phyloP scores from a whole-genome alignment of 805 yeast genomes.

The Blastobotrys terrestris region DNA sequence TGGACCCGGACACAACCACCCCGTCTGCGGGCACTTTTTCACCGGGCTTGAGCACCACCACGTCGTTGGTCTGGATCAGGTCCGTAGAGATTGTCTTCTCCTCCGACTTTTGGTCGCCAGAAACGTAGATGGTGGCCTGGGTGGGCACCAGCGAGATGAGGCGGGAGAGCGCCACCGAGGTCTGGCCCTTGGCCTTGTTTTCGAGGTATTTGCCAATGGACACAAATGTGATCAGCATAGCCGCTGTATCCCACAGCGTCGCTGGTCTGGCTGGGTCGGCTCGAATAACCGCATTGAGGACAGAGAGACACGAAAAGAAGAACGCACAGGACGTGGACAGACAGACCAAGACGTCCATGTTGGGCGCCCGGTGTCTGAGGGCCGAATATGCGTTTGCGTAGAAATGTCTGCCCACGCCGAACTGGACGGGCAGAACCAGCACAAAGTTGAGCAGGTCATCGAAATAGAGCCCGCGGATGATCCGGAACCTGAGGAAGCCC shows the following conservation, averaged over 20 bases:
- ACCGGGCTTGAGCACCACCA: slow-evolving; percentile 77
- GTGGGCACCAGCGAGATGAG: slow-evolving; percentile 77
- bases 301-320: slow-evolving; percentile 61
- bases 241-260: slow-evolving; percentile 77
- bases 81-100: slow-evolving; percentile 61
- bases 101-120: slow-evolving; percentile 14
- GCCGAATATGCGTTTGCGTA: slow-evolving; percentile 60
- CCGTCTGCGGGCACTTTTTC: slow-evolving; percentile 93
- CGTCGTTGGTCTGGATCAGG: slow-evolving; percentile 68
- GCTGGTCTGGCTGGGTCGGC: slow-evolving; percentile 45
- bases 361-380: slow-evolving; percentile 60
- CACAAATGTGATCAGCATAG: slow-evolving; percentile 79
- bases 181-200: slow-evolving; percentile 86
- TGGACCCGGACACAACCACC: slow-evolving; percentile 61
- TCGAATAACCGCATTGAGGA: slow-evolving; percentile 35
- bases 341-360: slow-evolving; percentile 89
- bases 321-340: slow-evolving; percentile 78
- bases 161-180: slow-evolving; percentile 80
- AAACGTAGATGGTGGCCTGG: slow-evolving; percentile 49
- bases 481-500: slow-evolving; percentile 30
- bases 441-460: slow-evolving; percentile 57
- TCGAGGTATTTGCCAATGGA: slow-evolving; percentile 89
- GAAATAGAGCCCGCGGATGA: slow-evolving; percentile 58
- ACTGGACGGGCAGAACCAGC: slow-evolving; percentile 55
- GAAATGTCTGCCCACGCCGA: slow-evolving; percentile 62